Evolutionary conservation across 2,329 filamentous ascomycete genomes (phyloP).

Genomic region (Trichophyton schoenleinii): DNA sequence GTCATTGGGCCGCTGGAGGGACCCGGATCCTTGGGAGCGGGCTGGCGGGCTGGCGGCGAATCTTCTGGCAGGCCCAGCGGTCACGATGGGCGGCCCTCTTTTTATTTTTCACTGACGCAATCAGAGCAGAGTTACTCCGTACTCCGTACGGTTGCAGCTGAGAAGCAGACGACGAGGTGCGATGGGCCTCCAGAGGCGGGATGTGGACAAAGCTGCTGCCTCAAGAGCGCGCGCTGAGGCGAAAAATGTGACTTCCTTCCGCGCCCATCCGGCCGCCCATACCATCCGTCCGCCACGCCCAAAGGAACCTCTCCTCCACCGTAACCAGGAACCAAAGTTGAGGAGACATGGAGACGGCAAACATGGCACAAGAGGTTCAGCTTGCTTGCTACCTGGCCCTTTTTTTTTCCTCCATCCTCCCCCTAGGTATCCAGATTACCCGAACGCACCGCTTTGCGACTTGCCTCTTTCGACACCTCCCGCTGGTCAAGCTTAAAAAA

Average conservation of each 20-base stretch:
- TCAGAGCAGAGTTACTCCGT: background rate
- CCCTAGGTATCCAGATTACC: background rate
- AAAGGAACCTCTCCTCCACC: background rate
- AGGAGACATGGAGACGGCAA: background rate
- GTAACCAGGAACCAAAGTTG: background rate
- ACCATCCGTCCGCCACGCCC: background rate
- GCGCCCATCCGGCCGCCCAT: constrained; percentile 1
- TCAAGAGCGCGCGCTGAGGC: background rate
- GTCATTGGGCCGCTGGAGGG: background rate
- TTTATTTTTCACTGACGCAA: background rate
- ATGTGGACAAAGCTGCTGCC: background rate
- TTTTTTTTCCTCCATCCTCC: too few species aligned
- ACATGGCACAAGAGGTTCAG: background rate
- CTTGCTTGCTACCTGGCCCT: background rate
- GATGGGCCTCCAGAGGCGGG: background rate
- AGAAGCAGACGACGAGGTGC: background rate
- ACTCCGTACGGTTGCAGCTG: background rate
- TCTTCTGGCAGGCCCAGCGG: constrained; percentile 3
- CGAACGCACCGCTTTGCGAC: background rate
- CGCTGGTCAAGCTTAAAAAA: background rate
- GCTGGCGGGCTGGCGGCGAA: constrained; percentile 5
- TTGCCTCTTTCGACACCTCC: background rate
- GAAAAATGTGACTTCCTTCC: background rate
- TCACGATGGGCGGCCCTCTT: background rate
- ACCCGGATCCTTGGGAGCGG: constrained; percentile 3